Conservation (phyloP, 768 basidiomycete species). For the Polyporus arcularius region DNA sequence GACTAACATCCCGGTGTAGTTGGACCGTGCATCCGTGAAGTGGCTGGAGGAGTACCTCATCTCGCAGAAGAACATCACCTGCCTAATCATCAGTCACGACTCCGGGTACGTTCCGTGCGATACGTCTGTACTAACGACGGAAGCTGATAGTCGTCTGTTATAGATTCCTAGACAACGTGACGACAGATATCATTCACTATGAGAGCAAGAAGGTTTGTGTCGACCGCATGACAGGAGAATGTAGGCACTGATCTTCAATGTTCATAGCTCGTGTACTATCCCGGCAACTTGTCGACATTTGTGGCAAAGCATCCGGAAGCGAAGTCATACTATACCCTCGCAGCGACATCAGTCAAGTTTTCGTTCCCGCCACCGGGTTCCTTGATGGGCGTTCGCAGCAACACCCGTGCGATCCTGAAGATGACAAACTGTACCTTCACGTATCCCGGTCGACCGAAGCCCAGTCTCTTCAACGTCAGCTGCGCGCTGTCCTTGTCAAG, state of each 20-base stretch:
- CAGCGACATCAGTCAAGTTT: constrained; percentile 92
- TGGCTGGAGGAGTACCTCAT: constrained; percentile 92
- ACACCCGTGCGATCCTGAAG: constrained; percentile 94
- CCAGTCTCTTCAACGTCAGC: constrained; percentile 84
- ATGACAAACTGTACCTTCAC: constrained; percentile 90
- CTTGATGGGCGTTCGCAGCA: constrained; percentile 95
- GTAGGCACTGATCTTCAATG: constrained; percentile 1
- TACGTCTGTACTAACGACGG: neutral
- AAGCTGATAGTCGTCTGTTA: constrained; percentile 2
- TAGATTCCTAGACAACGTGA: constrained; percentile 92
- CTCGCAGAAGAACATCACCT: constrained; percentile 81
- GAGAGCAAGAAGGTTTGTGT: constrained; percentile 81
- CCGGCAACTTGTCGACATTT: constrained; percentile 88
- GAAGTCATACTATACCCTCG: constrained; percentile 94
- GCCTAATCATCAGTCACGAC: constrained; percentile 95
- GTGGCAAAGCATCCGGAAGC: constrained; percentile 91
- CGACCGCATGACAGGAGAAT: constrained; percentile 8
- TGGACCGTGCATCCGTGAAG: constrained; percentile 80
- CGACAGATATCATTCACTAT: constrained; percentile 97
- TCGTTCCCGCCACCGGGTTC: constrained; percentile 94
- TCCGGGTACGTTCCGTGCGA: constrained; percentile 66
- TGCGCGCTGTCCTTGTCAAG: constrained; percentile 93
- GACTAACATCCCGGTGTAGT: constrained; percentile 38
- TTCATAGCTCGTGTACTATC: constrained; percentile 84
- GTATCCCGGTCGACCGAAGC: constrained; percentile 80